Evolutionary conservation across 1,284 basidiomycete species (phyloP), one percentile per base, ranked within the genome.

Genomic region (Pholiota adiposa): DNA sequence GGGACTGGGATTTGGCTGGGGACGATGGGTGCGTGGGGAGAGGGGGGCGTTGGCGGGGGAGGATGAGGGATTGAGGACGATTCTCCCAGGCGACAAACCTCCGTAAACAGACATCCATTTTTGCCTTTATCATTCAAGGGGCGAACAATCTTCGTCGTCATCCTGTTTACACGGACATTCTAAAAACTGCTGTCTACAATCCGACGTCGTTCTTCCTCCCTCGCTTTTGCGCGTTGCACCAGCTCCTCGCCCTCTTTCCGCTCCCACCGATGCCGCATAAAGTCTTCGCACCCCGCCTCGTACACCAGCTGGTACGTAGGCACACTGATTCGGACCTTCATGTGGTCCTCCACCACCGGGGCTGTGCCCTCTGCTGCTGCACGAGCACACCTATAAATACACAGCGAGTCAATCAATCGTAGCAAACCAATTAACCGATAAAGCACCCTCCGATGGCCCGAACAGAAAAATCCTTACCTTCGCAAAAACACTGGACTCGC

Each of bases 301-400:
- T 91, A 93, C 75, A 91, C 80, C 61, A 94, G 73, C 73, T 87
- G 88, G 80, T 93, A 94, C 62, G 81, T 84, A 51, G 86, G 82
- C 58, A 83, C 66, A 54, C 82, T 81, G 50, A 95, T 82, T 63
- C 87, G 85, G 63, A 93, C 82, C 58, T 79, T 81, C 74, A 90
- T 75, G 25, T 70, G 66, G 48, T 67, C 70, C 51, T 72, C 72
- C 40, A 56, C 60, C 50, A 65, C 65, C 63, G 68, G 65, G 69
- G 72, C 73, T 71, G 71, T 74, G 68, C 70, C 64, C 52, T 74
- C 73, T 54, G 72, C 73, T 4, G 67, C 73, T 53, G 67, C 67
- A 64, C 69, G 70, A 58, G 69, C 62, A 56, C 66, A 69, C 67
- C 78, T 80, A 72, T 67, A 73, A 70, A 73, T 77, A 71, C 51